These are phyloP conservation scores for Salix dunnii DNA, from an alignment of 345 rosid species.

Conservation along the genomic window DNA sequence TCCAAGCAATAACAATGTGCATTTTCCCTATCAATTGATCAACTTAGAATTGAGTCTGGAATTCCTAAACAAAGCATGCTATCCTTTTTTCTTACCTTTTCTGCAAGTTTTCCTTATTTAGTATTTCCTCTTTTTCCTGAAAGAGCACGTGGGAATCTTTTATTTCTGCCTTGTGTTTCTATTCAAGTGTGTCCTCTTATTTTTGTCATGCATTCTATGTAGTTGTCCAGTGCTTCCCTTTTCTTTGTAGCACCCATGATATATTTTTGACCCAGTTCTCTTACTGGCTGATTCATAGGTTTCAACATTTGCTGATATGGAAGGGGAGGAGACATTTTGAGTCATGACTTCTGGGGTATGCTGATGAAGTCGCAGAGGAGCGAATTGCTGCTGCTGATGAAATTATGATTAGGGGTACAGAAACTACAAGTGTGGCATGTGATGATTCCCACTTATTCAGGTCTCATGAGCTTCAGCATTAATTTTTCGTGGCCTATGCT, in stretches of 20 bases:
- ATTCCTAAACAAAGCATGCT: background rate
- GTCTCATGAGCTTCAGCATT: background rate
- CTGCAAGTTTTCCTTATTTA: background rate
- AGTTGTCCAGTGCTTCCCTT: background rate
- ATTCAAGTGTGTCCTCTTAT: background rate
- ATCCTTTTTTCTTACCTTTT: background rate
- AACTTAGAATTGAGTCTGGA: background rate
- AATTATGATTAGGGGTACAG: conserved; percentile 84
- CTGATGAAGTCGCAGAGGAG: conserved; percentile 94
- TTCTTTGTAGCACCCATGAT: background rate
- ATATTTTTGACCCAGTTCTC: background rate
- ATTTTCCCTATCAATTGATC: background rate
- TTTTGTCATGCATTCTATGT: background rate
- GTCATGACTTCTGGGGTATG: conserved; percentile 68
- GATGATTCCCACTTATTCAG: conserved; percentile 11
- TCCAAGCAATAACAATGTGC: too few species aligned
- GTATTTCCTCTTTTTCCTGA: background rate
- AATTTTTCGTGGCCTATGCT: background rate
- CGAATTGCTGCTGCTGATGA: conserved; percentile 94
- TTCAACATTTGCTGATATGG: conserved; percentile 98
- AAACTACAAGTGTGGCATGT: conserved; percentile 75
- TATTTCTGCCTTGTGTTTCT: background rate
- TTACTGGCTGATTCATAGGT: conserved; percentile 39
- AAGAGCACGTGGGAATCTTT: too few species aligned
- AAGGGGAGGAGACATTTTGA: conserved; percentile 98